Conservation (phyloP, 2,329 filamentous ascomycete genomes). For the Mariannaea elegans region DNA sequence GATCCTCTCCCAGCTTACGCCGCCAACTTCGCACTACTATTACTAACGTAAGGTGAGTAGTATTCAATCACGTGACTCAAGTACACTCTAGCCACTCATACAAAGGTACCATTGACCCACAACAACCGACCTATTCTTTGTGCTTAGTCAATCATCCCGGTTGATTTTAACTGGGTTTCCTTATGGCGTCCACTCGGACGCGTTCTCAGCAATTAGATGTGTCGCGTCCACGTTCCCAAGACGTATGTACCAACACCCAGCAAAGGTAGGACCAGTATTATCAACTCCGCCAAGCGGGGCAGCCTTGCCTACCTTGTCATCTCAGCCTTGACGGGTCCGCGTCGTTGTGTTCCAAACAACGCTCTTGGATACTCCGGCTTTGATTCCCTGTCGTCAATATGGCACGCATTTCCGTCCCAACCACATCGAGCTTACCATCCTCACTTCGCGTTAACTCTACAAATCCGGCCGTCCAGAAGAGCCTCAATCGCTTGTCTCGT, state of each 20-base stretch:
- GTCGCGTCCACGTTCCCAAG: conserved; percentile 18
- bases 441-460: conserved; percentile 72
- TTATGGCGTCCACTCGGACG: conserved; percentile 1
- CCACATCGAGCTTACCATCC: conserved; percentile 75
- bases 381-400: conserved; percentile 43
- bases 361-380: conserved; percentile 22
- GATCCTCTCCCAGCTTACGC: too few relatives aligned
- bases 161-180: too few relatives aligned
- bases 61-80: too few relatives aligned
- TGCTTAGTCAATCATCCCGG: too few relatives aligned
- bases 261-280: not conserved
- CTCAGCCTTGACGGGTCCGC: conserved; percentile 16
- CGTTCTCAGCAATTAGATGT: conserved; percentile 3
- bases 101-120: too few relatives aligned
- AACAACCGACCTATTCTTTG: too few relatives aligned
- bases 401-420: conserved; percentile 72
- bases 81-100: too few relatives aligned
- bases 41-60: not conserved
- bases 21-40: too few relatives aligned
- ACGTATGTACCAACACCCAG: conserved; percentile 3
- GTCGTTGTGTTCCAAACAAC: conserved; percentile 1
- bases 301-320: conserved; percentile 2
- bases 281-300: conserved; percentile 7
- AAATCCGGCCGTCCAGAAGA: conserved; percentile 71
- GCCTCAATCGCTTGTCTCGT: conserved; percentile 75